Conservation (phyloP, 768 basidiomycete genomes). For the Boletus barrowsii region DNA sequence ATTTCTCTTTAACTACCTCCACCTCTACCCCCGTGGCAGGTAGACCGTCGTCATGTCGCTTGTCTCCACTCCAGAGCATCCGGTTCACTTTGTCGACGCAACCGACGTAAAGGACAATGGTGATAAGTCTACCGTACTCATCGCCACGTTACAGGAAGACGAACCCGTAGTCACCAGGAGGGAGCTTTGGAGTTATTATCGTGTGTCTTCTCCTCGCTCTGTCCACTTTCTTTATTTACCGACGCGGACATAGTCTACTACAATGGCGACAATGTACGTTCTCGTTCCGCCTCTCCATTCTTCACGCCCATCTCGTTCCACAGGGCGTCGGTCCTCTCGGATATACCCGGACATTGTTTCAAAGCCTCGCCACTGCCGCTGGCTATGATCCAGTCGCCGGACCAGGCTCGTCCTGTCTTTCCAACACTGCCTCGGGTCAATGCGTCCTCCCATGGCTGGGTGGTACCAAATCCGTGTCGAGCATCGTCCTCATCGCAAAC, state of each 20-base stretch:
- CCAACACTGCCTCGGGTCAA: constrained; percentile 54
- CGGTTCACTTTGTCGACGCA: background rate
- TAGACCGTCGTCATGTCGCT: constrained; percentile 11
- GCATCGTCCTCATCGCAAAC: constrained; percentile 73
- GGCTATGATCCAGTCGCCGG: constrained; percentile 71
- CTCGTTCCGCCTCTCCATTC: background rate
- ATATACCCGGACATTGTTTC: constrained; percentile 74
- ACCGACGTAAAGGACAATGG: constrained; percentile 8
- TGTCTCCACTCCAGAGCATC: constrained; percentile 3
- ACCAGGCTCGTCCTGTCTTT: constrained; percentile 64
- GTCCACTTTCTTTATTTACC: background rate
- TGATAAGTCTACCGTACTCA: constrained; percentile 28
- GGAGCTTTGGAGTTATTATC: constrained; percentile 80
- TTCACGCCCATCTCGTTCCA: background rate
- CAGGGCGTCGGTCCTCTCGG: constrained; percentile 68
- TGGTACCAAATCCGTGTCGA: constrained; percentile 72
- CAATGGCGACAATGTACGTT: constrained; percentile 73
- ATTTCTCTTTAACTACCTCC: background rate
- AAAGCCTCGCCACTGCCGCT: constrained; percentile 65
- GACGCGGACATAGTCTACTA: constrained; percentile 56
- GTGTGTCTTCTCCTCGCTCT: constrained; percentile 31
- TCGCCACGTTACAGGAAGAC: constrained; percentile 42
- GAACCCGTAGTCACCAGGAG: constrained; percentile 69
- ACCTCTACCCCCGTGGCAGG: background rate
- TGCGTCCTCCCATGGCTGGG: constrained; percentile 77